Evolutionary conservation across 768 basidiomycete species (phyloP).

Genomic region (Polyporus arcularius): DNA sequence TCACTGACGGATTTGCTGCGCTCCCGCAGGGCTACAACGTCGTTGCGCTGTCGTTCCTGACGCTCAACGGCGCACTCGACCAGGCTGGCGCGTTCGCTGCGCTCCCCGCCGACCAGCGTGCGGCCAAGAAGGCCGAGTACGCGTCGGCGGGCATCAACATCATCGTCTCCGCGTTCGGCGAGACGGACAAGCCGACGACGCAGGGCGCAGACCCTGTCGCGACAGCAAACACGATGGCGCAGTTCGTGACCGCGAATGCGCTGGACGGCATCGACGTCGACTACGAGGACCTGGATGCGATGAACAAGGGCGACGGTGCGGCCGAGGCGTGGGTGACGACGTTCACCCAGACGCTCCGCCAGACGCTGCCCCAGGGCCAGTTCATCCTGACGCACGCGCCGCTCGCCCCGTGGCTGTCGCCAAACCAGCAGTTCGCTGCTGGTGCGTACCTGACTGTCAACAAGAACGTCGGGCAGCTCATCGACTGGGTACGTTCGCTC

Average conservation of each 20-base stretch:
- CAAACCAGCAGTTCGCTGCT: conserved; percentile 30
- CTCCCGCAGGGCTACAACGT: conserved; percentile 12
- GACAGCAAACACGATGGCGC: conserved; percentile 35
- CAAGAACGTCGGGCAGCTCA: conserved; percentile 49
- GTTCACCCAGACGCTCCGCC: conserved; percentile 25
- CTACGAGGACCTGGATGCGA: conserved; percentile 26
- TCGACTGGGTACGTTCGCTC: conserved; percentile 48
- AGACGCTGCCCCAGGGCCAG: conserved; percentile 22
- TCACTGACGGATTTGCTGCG: neutral
- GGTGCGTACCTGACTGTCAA: conserved; percentile 61
- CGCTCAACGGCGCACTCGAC: conserved; percentile 10
- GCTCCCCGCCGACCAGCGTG: conserved; percentile 9
- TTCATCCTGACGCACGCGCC: conserved; percentile 25
- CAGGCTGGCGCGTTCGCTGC: conserved; percentile 9
- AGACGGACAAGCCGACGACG: conserved; percentile 32
- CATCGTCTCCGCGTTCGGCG: conserved; percentile 25
- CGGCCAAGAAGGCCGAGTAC: conserved; percentile 25
- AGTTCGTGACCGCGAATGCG: conserved; percentile 34
- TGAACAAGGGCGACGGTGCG: conserved; percentile 19
- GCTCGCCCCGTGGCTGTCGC: conserved; percentile 28
- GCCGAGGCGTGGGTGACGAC: conserved; percentile 27
- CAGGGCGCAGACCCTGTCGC: conserved; percentile 30
- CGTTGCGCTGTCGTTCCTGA: conserved; percentile 15
- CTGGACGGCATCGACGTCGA: conserved; percentile 28
- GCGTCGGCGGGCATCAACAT: conserved; percentile 23